Percentiles rank a stretch among this genome's conserved stretches.
These are phyloP conservation scores for Penicillium italicum DNA, from an alignment of 2,329 filamentous ascomycete species.

Conservation along the genomic window DNA sequence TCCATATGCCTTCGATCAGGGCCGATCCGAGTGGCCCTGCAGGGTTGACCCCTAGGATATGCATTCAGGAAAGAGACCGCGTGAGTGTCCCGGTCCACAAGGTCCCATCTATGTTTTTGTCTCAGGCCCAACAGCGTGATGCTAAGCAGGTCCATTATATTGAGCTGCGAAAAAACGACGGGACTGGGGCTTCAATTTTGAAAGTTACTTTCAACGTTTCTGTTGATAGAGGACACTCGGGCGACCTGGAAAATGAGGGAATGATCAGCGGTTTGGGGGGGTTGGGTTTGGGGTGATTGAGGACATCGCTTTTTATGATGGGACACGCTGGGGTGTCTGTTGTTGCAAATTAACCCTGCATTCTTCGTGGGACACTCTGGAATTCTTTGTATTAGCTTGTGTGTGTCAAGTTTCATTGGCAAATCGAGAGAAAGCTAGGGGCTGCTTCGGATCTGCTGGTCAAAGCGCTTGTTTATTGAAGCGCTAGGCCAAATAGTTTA, in stretches of 20 bases:
- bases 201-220: not conserved
- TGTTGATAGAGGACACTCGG: not conserved
- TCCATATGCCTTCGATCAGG: constrained; percentile 3
- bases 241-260: not conserved
- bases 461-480: constrained; percentile 17
- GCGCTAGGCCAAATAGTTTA: constrained; percentile 5
- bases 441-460: constrained; percentile 12
- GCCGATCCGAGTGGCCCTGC: constrained; percentile 1
- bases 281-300: too few species aligned
- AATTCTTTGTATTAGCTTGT: not conserved
- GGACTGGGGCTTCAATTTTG: not conserved
- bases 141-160: not conserved
- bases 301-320: not conserved
- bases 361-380: not conserved
- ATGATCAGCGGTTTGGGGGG: not conserved
- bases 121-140: not conserved
- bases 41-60: not conserved
- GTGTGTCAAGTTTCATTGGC: not conserved
- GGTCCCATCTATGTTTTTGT: not conserved
- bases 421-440: constrained; percentile 1
- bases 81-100: not conserved
- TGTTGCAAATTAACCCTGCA: not conserved
- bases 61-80: not conserved
- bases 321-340: not conserved
- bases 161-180: not conserved